Evolutionary conservation across 106 monocot genomes (phyloP), one percentile per base, ranked within the genome.

Genomic region (Dioscorea zingiberensis): DNA sequence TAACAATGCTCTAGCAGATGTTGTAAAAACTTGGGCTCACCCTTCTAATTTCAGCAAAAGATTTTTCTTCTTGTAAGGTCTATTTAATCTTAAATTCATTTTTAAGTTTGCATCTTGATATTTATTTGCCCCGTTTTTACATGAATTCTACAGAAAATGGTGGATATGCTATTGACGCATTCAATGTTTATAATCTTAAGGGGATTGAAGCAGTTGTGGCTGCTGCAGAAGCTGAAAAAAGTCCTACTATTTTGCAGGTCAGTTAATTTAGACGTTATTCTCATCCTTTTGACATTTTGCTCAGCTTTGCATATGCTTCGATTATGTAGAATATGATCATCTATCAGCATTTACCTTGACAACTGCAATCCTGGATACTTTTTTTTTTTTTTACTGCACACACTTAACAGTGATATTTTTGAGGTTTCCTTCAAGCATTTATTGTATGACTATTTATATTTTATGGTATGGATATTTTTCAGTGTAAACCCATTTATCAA

Each of bases 241-340:
- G 91, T 67, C 95, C 95, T 77, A 88, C 95, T 64, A 97, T 97
- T 61, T 82, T 97, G 77, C 95, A 97, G 78, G 95, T 97, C 28
- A 56, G 51, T 27, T n/a, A n/a, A n/a, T n/a, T n/a, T n/a, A n/a
- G n/a, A n/a, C n/a, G n/a, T n/a, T n/a, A n/a, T n/a, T n/a, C n/a
- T n/a, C n/a, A n/a, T n/a, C n/a, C n/a, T n/a, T n/a, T n/a, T n/a
- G n/a, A n/a, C n/a, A n/a, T n/a, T n/a, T n/a, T n/a, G n/a, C n/a
- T n/a, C n/a, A n/a, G n/a, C n/a, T n/a, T n/a, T n/a, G n/a, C n/a
- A n/a, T n/a, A n/a, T n/a, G n/a, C n/a, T n/a, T n/a, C n/a, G n/a
- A n/a, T n/a, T n/a, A n/a, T n/a, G n/a, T n/a, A n/a, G n/a, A n/a
- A n/a, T n/a, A n/a, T n/a, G n/a, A n/a, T n/a, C n/a, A n/a, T n/a